Evolutionary conservation across 371 early-diverging fungal species (phyloP).

Genomic region (Syncephalastrum sp.): DNA sequence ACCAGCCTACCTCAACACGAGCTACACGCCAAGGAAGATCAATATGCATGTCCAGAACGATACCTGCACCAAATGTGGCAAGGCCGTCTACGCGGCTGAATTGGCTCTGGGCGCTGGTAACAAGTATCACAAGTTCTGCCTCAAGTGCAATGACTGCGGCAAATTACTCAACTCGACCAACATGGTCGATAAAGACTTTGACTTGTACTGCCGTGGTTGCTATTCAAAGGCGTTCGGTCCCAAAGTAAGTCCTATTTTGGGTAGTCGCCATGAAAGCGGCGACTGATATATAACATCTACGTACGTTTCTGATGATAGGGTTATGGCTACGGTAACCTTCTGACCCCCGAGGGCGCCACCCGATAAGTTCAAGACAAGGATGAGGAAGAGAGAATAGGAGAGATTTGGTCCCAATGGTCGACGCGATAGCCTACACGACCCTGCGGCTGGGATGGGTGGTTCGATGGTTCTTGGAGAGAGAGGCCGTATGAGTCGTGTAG

Average conservation of each 20-base stretch:
- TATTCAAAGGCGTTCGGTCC: conserved; percentile 46
- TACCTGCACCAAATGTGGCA: conserved; percentile 42
- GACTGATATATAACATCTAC: neutral
- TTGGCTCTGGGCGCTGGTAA: conserved; percentile 46
- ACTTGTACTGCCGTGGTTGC: conserved; percentile 47
- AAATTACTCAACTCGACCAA: conserved; percentile 46
- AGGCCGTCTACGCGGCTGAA: conserved; percentile 51
- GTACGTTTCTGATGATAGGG: neutral
- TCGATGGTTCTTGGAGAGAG: too few species aligned
- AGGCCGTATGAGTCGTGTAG: neutral
- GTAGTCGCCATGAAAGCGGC: neutral
- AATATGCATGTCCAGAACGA: conserved; percentile 37
- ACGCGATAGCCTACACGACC: conserved; percentile 6
- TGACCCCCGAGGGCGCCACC: conserved; percentile 16
- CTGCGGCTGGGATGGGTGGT: too few species aligned
- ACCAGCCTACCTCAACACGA: conserved; percentile 22
- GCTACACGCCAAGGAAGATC: conserved; percentile 45
- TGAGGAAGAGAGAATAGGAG: neutral
- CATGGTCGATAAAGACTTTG: conserved; percentile 47
- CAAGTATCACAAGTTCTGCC: conserved; percentile 48
- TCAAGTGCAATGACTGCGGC: conserved; percentile 43
- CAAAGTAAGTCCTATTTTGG: conserved; percentile 19
- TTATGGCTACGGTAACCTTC: conserved; percentile 16
- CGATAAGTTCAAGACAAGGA: conserved; percentile 10
- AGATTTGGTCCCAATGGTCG: conserved; percentile 7